Evolutionary conservation across 2,329 filamentous ascomycete species (phyloP).

Genomic region (Neofusicoccum kwambonambiense): DNA sequence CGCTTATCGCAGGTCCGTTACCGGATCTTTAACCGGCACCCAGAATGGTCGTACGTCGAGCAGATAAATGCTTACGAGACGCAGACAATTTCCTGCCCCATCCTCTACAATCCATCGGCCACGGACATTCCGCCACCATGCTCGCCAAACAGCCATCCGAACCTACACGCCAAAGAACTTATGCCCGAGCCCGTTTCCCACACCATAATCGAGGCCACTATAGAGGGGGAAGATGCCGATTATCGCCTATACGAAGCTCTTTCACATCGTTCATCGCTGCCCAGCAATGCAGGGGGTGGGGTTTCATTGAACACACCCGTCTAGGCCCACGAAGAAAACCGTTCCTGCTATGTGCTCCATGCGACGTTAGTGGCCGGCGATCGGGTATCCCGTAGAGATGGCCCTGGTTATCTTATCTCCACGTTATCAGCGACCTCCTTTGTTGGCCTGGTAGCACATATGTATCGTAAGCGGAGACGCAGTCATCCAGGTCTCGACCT

Average conservation of each 20-base stretch:
- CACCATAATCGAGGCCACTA: neutral
- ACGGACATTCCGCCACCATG: neutral
- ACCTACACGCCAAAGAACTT: neutral
- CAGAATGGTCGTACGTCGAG: neutral
- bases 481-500: too few relatives aligned
- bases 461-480: too few relatives aligned
- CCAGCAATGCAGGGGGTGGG: neutral
- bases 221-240: neutral
- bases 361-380: too few relatives aligned
- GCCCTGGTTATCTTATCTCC: too few relatives aligned
- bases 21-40: neutral
- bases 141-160: neutral
- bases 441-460: too few relatives aligned
- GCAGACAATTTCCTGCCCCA: neutral
- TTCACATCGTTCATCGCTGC: neutral
- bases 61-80: neutral
- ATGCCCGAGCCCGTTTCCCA: neutral
- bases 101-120: neutral
- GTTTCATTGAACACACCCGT: neutral
- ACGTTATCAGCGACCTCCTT: too few relatives aligned
- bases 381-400: too few relatives aligned
- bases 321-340: neutral
- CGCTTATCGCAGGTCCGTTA: neutral
- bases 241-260: neutral
- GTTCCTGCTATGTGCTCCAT: too few relatives aligned